Percentiles rank a stretch among this genome's conserved stretches.
Evolutionary conservation across 2,329 filamentous ascomycete genomes (phyloP).

Genomic region (Botryotinia calthae): DNA sequence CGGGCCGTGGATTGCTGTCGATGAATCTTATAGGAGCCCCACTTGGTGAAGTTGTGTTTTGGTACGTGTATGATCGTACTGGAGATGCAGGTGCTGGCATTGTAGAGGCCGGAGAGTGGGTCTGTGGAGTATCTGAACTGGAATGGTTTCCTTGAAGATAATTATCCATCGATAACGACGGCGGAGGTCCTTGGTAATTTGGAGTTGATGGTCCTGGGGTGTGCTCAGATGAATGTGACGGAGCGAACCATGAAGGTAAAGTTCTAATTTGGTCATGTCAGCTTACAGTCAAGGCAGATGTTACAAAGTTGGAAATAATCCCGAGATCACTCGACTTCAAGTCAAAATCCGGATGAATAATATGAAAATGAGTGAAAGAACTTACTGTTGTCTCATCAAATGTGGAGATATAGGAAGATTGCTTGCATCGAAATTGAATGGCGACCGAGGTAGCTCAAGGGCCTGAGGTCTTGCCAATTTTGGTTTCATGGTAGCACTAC

Average conservation of each 20-base stretch:
- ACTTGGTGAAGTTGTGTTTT: slow-evolving; percentile 17
- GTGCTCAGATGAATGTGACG: slow-evolving; percentile 34
- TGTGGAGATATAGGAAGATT: slow-evolving; percentile 35
- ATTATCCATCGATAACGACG: slow-evolving; percentile 28
- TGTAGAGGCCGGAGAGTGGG: slow-evolving; percentile 25
- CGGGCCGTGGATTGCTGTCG: slow-evolving; percentile 37
- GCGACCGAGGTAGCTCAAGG: slow-evolving; percentile 36
- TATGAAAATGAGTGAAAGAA: slow-evolving; percentile 16
- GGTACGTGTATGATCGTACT: slow-evolving; percentile 19
- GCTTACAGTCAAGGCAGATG: not conserved
- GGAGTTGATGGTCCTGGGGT: slow-evolving; percentile 30
- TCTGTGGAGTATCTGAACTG: slow-evolving; percentile 28
- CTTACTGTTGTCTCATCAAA: slow-evolving; percentile 36
- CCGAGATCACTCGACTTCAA: not conserved
- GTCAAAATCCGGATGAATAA: not conserved
- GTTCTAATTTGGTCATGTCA: slow-evolving; percentile 22
- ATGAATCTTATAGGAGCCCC: slow-evolving; percentile 30
- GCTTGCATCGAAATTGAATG: slow-evolving; percentile 38
- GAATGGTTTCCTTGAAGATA: slow-evolving; percentile 35
- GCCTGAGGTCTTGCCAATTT: slow-evolving; percentile 31
- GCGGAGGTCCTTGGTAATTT: slow-evolving; percentile 29
- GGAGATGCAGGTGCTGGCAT: slow-evolving; percentile 21
- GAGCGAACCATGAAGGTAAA: slow-evolving; percentile 29
- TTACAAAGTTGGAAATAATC: slow-evolving; percentile 3
- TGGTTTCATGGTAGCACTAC: slow-evolving; percentile 26